Evolutionary conservation across 306 rosid species (phyloP).

Genomic region (Medicago ruthenica): DNA sequence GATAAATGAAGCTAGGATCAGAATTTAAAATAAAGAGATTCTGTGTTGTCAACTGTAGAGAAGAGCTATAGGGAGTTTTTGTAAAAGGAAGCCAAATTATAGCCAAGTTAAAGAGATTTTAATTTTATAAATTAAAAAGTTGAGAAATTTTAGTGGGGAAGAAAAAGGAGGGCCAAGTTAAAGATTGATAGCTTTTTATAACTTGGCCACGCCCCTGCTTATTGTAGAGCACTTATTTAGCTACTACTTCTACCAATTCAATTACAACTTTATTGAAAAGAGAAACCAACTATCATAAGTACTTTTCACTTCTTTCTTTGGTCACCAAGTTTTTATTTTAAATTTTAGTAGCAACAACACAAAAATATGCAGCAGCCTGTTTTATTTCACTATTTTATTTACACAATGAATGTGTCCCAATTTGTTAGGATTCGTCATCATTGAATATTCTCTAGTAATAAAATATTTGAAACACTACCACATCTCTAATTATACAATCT

Average conservation of each 20-base stretch:
- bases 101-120: constrained; percentile 5
- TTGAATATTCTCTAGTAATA: constrained; percentile 30
- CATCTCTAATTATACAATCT: constrained; percentile 7
- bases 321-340: neutral
- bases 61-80: neutral
- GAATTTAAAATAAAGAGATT: constrained; percentile 2
- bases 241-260: constrained; percentile 7
- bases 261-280: constrained; percentile 36
- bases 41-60: neutral
- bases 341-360: neutral
- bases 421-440: constrained; percentile 34
- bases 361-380: neutral
- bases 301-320: constrained; percentile 32
- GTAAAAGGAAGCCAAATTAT: neutral
- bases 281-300: constrained; percentile 43
- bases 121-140: neutral
- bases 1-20: neutral
- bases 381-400: constrained; percentile 19
- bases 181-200: constrained; percentile 14
- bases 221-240: constrained; percentile 47
- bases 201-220: neutral
- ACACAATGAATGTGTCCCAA: constrained; percentile 8
- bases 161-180: constrained; percentile 8
- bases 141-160: constrained; percentile 15
- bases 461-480: constrained; percentile 2